Evolutionary conservation across 2,329 filamentous ascomycete genomes (phyloP).

Genomic region (Colletotrichum lini): DNA sequence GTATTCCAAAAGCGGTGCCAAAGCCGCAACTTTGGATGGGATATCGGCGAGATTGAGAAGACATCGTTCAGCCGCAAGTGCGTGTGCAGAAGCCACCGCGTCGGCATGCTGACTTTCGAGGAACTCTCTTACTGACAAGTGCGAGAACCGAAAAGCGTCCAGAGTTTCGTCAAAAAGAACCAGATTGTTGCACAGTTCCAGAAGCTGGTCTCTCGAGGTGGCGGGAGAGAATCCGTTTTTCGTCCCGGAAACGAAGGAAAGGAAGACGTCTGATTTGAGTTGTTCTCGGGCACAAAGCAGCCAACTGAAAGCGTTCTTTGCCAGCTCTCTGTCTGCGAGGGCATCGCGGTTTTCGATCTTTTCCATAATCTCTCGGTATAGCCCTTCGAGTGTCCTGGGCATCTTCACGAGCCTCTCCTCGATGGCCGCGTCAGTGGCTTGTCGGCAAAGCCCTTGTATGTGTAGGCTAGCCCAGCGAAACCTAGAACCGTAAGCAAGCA

Average conservation of each 20-base stretch:
- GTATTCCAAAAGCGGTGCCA: background rate
- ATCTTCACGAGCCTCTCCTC: constrained; percentile 21
- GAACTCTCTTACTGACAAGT: constrained; percentile 29
- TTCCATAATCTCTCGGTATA: constrained; percentile 24
- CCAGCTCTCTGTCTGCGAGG: background rate
- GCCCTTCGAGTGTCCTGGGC: constrained; percentile 9
- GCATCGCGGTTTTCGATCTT: constrained; percentile 17
- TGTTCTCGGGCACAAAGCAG: constrained; percentile 25
- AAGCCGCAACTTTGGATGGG: background rate
- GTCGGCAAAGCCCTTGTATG: constrained; percentile 24
- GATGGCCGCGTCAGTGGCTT: constrained; percentile 16
- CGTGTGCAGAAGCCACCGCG: background rate
- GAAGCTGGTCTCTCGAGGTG: constrained; percentile 4
- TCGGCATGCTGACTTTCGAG: background rate
- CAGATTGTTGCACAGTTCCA: constrained; percentile 22
- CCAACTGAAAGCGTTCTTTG: constrained; percentile 18
- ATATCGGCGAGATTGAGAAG: background rate
- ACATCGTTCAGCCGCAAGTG: constrained; percentile 12
- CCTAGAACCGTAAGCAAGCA: constrained; percentile 2
- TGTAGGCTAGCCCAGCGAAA: constrained; percentile 34
- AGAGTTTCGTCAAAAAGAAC: constrained; percentile 5
- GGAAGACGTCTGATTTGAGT: constrained; percentile 6
- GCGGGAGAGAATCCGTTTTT: background rate
- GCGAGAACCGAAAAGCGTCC: constrained; percentile 27
- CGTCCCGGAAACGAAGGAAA: background rate